Base-by-base conservation (phyloP, 176 grass and related monocot species). In the Zea luxurians region DNA sequence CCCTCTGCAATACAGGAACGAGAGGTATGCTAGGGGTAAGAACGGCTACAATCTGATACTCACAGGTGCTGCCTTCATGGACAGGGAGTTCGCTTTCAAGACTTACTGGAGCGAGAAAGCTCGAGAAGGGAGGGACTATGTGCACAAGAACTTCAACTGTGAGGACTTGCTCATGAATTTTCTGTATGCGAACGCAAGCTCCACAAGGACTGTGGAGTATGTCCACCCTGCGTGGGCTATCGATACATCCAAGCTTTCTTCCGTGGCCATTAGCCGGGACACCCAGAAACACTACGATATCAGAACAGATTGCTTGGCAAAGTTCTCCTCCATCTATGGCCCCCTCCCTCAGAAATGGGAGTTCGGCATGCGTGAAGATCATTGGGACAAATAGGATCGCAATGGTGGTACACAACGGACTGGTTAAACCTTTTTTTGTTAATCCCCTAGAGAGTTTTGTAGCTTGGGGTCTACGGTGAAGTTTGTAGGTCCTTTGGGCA, bases 131-230 rank as follows among this genome's bases (percentile, higher is more conserved):
- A 91, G 96, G 46, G 88, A 85, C 1, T 91, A 77, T 47, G 96
- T 99, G 27, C 87, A 99, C 74, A 46, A 89, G 75, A 91, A 89
- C 38, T 99, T 99, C 88, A 99, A 99, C 79, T 99, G 96, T 16
- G 96, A 99, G 83, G 96, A 99, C 42, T 69, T 99, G 72, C 86
- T 93, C 35, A 90, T 99, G 96, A 99, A 99, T 65, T 99, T 95
- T 70, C 60, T 99, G 37, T 95, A 95, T 21, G 85, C 92, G 1
- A 99, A 99, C 71, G 74, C 79, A 35, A 93, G 84, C 81, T 78
- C 85, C 16, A 43, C 47, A 16, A 92, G 90, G 75, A 92, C 91
- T 0, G 96, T 95, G 57, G 96, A 95, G 82, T 99, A 99, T 48
- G 88, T 99, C 11, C 92, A 95, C 75, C 96, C 96, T 4, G 96